Evolutionary conservation across 2,329 filamentous ascomycete genomes (phyloP).

Genomic region (Lasiodiplodia gonubiensis): DNA sequence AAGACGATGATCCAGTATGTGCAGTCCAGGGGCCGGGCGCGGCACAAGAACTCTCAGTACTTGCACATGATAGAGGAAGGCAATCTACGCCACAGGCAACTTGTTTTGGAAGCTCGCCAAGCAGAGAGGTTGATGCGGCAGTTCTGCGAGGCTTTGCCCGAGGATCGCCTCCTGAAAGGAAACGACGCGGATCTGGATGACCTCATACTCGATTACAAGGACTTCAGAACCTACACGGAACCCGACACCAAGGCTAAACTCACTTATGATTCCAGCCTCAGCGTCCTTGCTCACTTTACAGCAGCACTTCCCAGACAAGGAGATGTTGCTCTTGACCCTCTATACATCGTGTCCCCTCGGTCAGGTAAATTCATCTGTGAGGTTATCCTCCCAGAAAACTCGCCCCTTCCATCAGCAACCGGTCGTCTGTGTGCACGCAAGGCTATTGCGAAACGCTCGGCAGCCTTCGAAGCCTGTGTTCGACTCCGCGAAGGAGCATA

Average conservation of each 20-base stretch:
- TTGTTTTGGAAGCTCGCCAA: constrained; percentile 64
- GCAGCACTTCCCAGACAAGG: constrained; percentile 66
- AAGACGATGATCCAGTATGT: constrained; percentile 92
- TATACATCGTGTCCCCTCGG: constrained; percentile 65
- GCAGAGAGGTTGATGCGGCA: constrained; percentile 68
- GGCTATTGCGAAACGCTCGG: constrained; percentile 81
- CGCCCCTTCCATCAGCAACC: constrained; percentile 70
- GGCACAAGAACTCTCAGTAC: constrained; percentile 78
- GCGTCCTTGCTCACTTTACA: constrained; percentile 74
- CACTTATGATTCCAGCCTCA: constrained; percentile 75
- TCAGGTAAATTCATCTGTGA: constrained; percentile 74
- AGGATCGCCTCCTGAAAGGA: constrained; percentile 68
- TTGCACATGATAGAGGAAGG: constrained; percentile 79
- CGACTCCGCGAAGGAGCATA: constrained; percentile 68
- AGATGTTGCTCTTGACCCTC: constrained; percentile 55
- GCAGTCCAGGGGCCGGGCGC: constrained; percentile 86
- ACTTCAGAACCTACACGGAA: constrained; percentile 64
- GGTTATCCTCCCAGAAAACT: constrained; percentile 75
- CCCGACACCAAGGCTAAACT: constrained; percentile 74
- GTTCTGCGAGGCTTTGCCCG: constrained; percentile 77
- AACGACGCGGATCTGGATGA: constrained; percentile 59
- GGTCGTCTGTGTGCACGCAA: constrained; percentile 73
- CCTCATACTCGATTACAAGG: constrained; percentile 59
- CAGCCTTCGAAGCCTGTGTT: constrained; percentile 83
- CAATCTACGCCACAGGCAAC: constrained; percentile 66